Base-by-base conservation (phyloP, 2,329 filamentous ascomycete species). In the Neonectria punicea region DNA sequence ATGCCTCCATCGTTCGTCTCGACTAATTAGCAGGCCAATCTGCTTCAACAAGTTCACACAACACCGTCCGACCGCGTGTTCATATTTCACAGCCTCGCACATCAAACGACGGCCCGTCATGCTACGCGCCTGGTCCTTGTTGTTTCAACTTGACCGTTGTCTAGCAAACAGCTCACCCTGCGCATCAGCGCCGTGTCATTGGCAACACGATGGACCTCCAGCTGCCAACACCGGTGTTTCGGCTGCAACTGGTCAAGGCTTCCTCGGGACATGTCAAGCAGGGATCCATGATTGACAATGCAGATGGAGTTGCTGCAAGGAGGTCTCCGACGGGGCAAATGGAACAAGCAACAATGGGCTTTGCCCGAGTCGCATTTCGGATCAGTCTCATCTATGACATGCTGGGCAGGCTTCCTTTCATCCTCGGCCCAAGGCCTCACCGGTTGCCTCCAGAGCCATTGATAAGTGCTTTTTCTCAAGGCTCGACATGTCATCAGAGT, bases 211-310 rank as follows among this genome's bases (percentile, higher is more conserved):
- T 39, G 36, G 41, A 34, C 55, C 62, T 58, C 56, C 54, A 59
- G 49, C 59, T 55, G 20, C 30, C 49, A 60, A 58, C 65, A 25
- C 67, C 67, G 47, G 61, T 54, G 68, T 71, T 73, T 70, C 68
- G 63, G 34, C 34, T 22, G 43, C 53, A 25, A 41, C 32, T 61
- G 54, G 60, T 22, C 60, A 62, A 58, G 50, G 56, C 62, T 55
- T 61, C 58, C 60, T 58, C 43, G 36, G 53, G 44, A 36, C 53
- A 47, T 41, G 57, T 56, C 32, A 54, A 25, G 25, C 56, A 47
- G 41, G 58, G 59, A 36, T 43, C 20, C 22, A 22, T 47, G 20
- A 53, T 50, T 53, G 36, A 44, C 22, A 34, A 8, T 50, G 44
- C 55, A 59, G 36, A n/a, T 28, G 28, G 16, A 41, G 20, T 20